Evolutionary conservation across 345 rosid genomes (phyloP), one percentile per base, ranked within the genome.

Genomic region (Sisymbrium irio): DNA sequence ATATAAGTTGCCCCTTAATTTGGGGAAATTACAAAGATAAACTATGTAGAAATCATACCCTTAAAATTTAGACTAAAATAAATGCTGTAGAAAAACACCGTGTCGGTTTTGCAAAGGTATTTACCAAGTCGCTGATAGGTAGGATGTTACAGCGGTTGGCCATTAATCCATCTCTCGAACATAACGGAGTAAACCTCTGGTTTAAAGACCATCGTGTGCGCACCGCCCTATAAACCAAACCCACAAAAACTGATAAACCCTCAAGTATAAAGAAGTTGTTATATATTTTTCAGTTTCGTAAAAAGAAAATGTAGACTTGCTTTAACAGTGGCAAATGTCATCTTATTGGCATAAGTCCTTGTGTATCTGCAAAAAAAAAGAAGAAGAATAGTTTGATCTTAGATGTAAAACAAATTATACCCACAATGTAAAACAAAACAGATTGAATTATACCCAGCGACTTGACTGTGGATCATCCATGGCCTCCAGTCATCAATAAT

Each of bases 241-340:
- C 28, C 44, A 59, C 30, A 36, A 59, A 36, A 3, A 35, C 63
- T 58, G n/a, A 36, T 30, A 59, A 59, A 36, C 44, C 17, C 40
- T 59, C 44, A 11, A 18, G 63, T 18, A 58, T 35, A 58, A 59
- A 18, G 9, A 36, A 36, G 5, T 11, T 59, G 0, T 35, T 36
- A 22, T 81, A 27, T 27, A 1, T 27, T 27, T 27, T 27, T 60
- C 56, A 5, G 22, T 12, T 5, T 25, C 30, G 35, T 51, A 12
- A 51, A 20, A 6, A 11, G 9, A 25, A 2, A 7, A 40, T 11
- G 14, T 19, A 9, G 33, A 15, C 74, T 66, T 63, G 59, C 96
- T 83, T 86, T 90, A 0, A 87, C 71, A 6, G 89, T 90, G 11
- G 89, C 89, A 51, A 81, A 90, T 50, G 91, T 81, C 96, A 87